Evolutionary conservation across 805 yeast species (phyloP).

Genomic region (Priceomyces melissophilus): DNA sequence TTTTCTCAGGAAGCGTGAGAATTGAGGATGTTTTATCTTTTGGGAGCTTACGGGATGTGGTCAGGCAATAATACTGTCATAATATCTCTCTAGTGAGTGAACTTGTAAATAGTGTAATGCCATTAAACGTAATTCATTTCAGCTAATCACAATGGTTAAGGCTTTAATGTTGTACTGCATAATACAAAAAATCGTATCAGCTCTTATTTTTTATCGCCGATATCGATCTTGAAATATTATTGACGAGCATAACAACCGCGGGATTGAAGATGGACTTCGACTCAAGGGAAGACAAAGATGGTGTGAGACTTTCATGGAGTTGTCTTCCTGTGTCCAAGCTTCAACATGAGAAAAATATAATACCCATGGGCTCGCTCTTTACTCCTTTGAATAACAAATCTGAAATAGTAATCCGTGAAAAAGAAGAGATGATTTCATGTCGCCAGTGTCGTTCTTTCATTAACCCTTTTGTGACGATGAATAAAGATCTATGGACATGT

Average conservation of each 20-base stretch:
- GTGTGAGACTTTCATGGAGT: constrained; percentile 76
- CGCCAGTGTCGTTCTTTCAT: constrained; percentile 52
- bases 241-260: neutral
- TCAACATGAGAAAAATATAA: constrained; percentile 49
- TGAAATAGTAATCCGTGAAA: constrained; percentile 30
- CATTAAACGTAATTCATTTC: too few relatives aligned
- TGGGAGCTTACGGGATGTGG: constrained; percentile 70
- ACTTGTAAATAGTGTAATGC: too few relatives aligned
- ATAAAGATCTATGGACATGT: constrained; percentile 49
- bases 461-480: constrained; percentile 48
- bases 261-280: constrained; percentile 41
- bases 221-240: neutral
- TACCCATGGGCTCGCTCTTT: constrained; percentile 56
- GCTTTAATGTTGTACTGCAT: neutral
- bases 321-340: constrained; percentile 52
- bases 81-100: too few relatives aligned
- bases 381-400: constrained; percentile 55
- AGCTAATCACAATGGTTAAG: too few relatives aligned
- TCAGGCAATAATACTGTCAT: constrained; percentile 49
- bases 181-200: neutral
- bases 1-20: constrained; percentile 58
- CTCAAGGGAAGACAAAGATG: constrained; percentile 64
- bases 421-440: constrained; percentile 43
- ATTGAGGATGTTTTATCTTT: constrained; percentile 76
- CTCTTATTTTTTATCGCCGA: constrained; percentile 1